These are phyloP conservation scores for Fonsecaea multimorphosa DNA, from an alignment of 2,329 filamentous ascomycete species.

Conservation along the genomic window DNA sequence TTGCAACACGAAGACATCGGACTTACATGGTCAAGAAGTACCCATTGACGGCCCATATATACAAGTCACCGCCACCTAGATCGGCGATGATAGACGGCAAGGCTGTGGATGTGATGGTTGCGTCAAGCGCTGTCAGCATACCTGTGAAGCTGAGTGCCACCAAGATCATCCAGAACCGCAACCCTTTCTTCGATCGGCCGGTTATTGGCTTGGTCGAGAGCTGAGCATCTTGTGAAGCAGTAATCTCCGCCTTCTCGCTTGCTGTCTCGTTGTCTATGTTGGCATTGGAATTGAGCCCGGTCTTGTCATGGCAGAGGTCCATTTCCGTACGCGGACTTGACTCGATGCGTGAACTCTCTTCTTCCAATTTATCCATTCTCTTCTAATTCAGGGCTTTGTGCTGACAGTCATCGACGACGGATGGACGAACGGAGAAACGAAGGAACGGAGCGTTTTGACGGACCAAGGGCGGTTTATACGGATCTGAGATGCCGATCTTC, in stretches of 20 bases:
- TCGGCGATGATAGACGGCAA: slow-evolving; percentile 48
- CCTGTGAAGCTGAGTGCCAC: slow-evolving; percentile 39
- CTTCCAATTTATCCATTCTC: background rate
- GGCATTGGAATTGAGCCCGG: background rate
- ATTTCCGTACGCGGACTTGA: background rate
- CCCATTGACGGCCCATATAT: slow-evolving; percentile 47
- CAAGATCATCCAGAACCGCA: slow-evolving; percentile 43
- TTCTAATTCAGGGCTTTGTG: background rate
- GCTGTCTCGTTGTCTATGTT: background rate
- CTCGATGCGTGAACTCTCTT: background rate
- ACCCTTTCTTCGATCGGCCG: slow-evolving; percentile 23
- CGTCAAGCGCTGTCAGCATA: slow-evolving; percentile 47
- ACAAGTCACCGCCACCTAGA: slow-evolving; percentile 44
- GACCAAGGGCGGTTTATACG: background rate
- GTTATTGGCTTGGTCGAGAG: background rate
- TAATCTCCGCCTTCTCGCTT: background rate
- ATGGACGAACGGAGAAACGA: no score
- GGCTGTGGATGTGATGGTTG: slow-evolving; percentile 50
- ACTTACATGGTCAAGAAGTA: slow-evolving; percentile 43
- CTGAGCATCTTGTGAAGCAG: background rate
- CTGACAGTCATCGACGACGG: background rate
- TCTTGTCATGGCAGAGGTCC: background rate
- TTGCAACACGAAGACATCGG: slow-evolving; percentile 11
- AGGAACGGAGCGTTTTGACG: background rate
- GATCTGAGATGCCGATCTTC: background rate